These are phyloP conservation scores for Teunomyces tritomae DNA, from an alignment of 805 yeast genomes.

Conservation along the genomic window DNA sequence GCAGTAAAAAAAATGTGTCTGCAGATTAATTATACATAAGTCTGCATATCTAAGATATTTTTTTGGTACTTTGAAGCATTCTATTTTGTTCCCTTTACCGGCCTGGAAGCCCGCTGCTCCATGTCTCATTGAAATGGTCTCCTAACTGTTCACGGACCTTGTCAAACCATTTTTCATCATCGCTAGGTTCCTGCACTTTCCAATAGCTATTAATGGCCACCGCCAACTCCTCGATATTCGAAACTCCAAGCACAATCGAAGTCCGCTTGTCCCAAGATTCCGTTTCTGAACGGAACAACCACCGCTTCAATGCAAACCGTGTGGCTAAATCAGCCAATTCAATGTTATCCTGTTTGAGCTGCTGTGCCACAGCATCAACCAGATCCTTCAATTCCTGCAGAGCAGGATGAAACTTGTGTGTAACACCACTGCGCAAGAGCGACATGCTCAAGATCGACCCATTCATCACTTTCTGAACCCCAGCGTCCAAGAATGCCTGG, in stretches of 20 bases:
- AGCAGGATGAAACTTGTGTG: conserved; percentile 83
- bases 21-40: not conserved
- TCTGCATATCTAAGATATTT: not conserved
- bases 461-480: conserved; percentile 60
- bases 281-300: conserved; percentile 40
- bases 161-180: conserved; percentile 44
- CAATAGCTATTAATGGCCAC: conserved; percentile 60
- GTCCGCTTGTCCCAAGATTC: conserved; percentile 30
- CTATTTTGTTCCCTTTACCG: not conserved
- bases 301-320: conserved; percentile 64
- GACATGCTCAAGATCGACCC: conserved; percentile 92
- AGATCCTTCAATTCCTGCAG: conserved; percentile 52
- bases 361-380: conserved; percentile 43
- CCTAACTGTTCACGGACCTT: conserved; percentile 48
- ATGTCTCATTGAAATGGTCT: conserved; percentile 57
- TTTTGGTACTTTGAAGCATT: not conserved
- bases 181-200: conserved; percentile 28
- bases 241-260: conserved; percentile 76
- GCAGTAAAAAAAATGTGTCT: not conserved
- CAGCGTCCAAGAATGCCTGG: conserved; percentile 53
- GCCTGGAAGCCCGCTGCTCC: conserved; percentile 48
- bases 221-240: conserved; percentile 59
- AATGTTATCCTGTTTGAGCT: conserved; percentile 39
- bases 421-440: conserved; percentile 61
- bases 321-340: conserved; percentile 84